phyloP scores from a whole-genome alignment of 2,329 filamentous ascomycete genomes.

The Elsinoe perseae region DNA sequence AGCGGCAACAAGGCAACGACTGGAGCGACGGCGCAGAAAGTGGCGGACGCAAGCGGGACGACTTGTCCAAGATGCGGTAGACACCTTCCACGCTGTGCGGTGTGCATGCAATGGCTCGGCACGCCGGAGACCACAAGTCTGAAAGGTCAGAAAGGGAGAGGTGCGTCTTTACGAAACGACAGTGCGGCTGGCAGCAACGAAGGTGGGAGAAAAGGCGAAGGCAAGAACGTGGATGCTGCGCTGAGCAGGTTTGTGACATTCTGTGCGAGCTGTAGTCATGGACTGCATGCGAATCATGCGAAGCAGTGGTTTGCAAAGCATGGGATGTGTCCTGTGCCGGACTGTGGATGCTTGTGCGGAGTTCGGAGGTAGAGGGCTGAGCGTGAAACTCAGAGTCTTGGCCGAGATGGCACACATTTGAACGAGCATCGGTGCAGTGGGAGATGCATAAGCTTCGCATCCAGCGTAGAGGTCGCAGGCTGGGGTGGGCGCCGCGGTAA shows the following conservation, averaged over 20 bases:
- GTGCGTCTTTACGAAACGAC: background rate
- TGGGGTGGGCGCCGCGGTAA: too few species aligned
- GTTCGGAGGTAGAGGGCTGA: slow-evolving; percentile 19
- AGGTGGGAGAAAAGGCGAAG: slow-evolving; percentile 26
- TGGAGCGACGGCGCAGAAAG: slow-evolving; percentile 22
- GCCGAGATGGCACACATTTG: too few species aligned
- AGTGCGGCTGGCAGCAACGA: slow-evolving; percentile 14
- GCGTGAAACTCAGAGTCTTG: too few species aligned
- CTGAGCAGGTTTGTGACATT: slow-evolving; percentile 52
- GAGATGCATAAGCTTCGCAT: too few species aligned
- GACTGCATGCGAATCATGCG: slow-evolving; percentile 57
- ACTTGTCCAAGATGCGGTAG: slow-evolving; percentile 55
- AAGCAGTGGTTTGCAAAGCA: slow-evolving; percentile 53
- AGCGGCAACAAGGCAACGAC: slow-evolving; percentile 17
- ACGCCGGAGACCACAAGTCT: slow-evolving; percentile 45
- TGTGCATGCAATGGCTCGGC: slow-evolving; percentile 56
- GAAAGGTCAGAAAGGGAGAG: slow-evolving; percentile 27
- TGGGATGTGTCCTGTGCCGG: slow-evolving; percentile 47
- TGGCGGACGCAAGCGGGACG: slow-evolving; percentile 36
- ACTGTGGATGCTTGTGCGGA: slow-evolving; percentile 48
- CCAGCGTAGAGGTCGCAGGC: too few species aligned
- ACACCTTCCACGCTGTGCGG: slow-evolving; percentile 55
- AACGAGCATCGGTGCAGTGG: too few species aligned
- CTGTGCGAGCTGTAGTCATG: slow-evolving; percentile 56
- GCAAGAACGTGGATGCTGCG: slow-evolving; percentile 29